Evolutionary conservation across 805 yeast genomes (phyloP).

Genomic region (Lipomyces yamanashiensis): DNA sequence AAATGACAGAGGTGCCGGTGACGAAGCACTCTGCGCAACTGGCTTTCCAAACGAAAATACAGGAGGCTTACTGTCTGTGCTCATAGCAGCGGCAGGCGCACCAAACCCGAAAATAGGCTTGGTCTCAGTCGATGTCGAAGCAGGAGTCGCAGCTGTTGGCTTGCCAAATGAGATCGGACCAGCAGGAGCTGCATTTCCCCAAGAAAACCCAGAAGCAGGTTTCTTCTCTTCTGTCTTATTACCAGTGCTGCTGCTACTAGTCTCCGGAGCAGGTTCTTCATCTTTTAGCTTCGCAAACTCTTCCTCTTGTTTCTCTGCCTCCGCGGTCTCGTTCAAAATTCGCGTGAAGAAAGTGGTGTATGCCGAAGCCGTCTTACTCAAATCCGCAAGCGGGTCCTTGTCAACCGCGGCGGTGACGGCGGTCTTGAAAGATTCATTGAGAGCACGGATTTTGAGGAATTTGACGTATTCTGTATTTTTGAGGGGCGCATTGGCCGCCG

Average conservation of each 20-base stretch:
- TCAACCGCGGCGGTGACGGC: conserved; percentile 25
- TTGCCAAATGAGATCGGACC: conserved; percentile 11
- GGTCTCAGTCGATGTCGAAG: background rate
- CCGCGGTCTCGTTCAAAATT: conserved; percentile 20
- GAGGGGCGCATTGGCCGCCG: conserved; percentile 1
- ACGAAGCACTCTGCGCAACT: too few relatives aligned
- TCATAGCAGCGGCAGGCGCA: background rate
- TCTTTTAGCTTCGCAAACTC: conserved; percentile 26
- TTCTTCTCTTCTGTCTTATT: background rate
- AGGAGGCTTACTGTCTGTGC: background rate
- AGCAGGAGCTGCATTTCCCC: conserved; percentile 19
- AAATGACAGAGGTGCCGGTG: too few relatives aligned
- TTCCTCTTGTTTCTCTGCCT: conserved; percentile 17
- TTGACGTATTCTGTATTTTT: conserved; percentile 32
- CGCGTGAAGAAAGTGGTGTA: conserved; percentile 27
- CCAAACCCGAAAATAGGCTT: background rate
- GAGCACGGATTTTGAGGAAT: conserved; percentile 36
- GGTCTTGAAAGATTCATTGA: conserved; percentile 30
- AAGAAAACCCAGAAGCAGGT: conserved; percentile 19
- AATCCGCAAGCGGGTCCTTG: conserved; percentile 34
- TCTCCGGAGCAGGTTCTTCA: conserved; percentile 1
- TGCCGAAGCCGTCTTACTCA: conserved; percentile 16
- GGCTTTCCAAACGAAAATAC: background rate
- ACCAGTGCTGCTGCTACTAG: too few relatives aligned
- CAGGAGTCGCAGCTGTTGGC: conserved; percentile 2